Evolutionary conservation across 2,329 filamentous ascomycete species (phyloP).

Genomic region (Boeremia lycopersici): DNA sequence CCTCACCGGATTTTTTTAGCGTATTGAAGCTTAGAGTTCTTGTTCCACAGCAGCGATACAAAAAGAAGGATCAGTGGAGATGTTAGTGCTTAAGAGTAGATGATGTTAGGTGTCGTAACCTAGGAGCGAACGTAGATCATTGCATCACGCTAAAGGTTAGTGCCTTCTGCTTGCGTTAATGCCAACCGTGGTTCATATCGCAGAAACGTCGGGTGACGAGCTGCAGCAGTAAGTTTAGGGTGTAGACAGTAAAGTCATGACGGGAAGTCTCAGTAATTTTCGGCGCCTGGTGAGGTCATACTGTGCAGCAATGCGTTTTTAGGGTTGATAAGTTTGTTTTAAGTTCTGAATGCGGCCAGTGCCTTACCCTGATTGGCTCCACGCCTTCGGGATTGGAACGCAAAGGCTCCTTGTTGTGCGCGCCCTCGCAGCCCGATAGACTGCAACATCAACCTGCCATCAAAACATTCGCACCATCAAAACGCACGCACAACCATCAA

Average conservation of each 20-base stretch:
- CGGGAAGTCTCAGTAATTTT: neutral
- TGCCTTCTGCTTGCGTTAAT: constrained; percentile 6
- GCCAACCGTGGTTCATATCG: constrained; percentile 2
- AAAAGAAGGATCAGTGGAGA: neutral
- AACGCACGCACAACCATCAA: constrained; percentile 26
- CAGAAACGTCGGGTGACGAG: neutral
- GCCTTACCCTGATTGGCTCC: constrained; percentile 10
- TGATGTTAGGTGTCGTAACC: neutral
- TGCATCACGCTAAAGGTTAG: constrained; percentile 13
- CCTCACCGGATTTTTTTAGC: too few species aligned
- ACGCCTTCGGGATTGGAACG: neutral
- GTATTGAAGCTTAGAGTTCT: too few species aligned
- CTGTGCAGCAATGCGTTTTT: neutral
- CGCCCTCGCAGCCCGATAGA: constrained; percentile 24
- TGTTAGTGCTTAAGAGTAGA: neutral
- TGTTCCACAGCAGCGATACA: neutral
- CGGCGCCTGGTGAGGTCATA: neutral
- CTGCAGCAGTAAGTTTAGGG: neutral
- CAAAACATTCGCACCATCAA: constrained; percentile 23
- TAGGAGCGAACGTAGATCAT: constrained; percentile 13
- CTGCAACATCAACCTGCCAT: constrained; percentile 15
- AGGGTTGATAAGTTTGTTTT: neutral
- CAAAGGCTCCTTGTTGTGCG: constrained; percentile 18
- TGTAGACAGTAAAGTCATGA: neutral
- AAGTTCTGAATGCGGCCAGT: constrained; percentile 10